Evolutionary conservation across 1,284 basidiomycete species (phyloP), one percentile per base, ranked within the genome.

Genomic region (Apiotrichum sp.): DNA sequence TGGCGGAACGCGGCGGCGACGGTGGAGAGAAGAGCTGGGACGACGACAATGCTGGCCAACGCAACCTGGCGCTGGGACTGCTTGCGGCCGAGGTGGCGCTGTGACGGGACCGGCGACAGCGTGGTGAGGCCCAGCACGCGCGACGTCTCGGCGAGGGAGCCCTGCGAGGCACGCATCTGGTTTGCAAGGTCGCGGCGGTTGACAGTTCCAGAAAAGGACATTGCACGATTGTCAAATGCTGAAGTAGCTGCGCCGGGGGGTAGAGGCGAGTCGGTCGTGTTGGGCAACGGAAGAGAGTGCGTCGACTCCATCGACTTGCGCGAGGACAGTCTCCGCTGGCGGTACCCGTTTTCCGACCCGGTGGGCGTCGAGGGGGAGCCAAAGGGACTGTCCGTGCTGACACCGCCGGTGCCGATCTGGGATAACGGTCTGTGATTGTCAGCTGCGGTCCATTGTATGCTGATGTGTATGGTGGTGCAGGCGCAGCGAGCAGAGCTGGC

Each of bases 1-100:
- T 87, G 82, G 55, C 86, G 86, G 80, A 99, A 97, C 3, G 92
- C 90, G 61, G 91, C 89, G 1, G 95, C 93, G 9, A 99, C 93
- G 52, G 86, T 86, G 34, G 93, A 98, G 5, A 98, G 82, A 16
- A 98, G 80, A 2, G 96, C 95, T 6, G 96, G 93, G 49, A 98
- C 86, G 45, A 88, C 80, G 10, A 88, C 87, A n/a, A 84, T 80
- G 64, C 82, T 81, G 45, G 43, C 42, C 34, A 70, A 68, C 11
- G 72, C 57, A 52, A 66, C 73, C 43, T 65, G 65, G 13, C 69
- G 61, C 36, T 48, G 47, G 2, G 65, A 61, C 9, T 59, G 61
- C n/a, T 62, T 64, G 14, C 69, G 64, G 22, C 61, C 63, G 7
- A 73, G 58, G 5, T 69, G 71, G 16, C 64, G 62, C 29, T 68